These are phyloP conservation scores for Neovahlkampfia damariscottae DNA, from an alignment of 78 protist species.

Conservation along the genomic window DNA sequence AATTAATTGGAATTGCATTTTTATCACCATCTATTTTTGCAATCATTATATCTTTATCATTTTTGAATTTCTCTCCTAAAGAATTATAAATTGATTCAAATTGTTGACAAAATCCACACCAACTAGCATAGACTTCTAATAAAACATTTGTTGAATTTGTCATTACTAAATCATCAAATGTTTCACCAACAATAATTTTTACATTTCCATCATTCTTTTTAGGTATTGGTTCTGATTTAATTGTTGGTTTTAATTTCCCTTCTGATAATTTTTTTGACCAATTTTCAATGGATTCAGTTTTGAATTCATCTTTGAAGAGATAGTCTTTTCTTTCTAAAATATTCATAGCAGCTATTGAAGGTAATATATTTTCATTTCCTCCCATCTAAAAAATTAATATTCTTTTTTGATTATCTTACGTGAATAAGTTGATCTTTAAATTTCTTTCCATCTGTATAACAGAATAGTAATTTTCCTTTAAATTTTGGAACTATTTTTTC, in stretches of 20 bases:
- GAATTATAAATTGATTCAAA: constrained; percentile 33
- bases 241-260: not conserved
- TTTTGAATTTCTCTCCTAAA: not conserved
- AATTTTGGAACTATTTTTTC: not conserved
- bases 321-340: not conserved
- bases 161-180: constrained; percentile 33
- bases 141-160: constrained; percentile 57
- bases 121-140: constrained; percentile 75
- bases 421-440: not conserved
- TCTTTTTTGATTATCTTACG: too few relatives aligned
- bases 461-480: not conserved
- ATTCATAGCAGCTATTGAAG: not conserved
- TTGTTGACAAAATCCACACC: constrained; percentile 43
- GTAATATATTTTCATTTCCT: not conserved
- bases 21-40: constrained; percentile 19
- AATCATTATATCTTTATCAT: constrained; percentile 12
- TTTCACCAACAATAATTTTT: constrained; percentile 41
- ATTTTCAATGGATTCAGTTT: not conserved
- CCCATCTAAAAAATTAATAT: too few relatives aligned
- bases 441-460: not conserved
- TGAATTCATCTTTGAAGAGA: not conserved
- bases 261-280: not conserved
- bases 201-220: constrained; percentile 18
- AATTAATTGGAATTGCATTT: constrained; percentile 16
- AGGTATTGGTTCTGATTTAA: not conserved